A percentile compares a stretch with the other conserved stretches of the same genome.
phyloP scores from a whole-genome alignment of 306 rosid genomes.

The Clitoria ternatea region DNA sequence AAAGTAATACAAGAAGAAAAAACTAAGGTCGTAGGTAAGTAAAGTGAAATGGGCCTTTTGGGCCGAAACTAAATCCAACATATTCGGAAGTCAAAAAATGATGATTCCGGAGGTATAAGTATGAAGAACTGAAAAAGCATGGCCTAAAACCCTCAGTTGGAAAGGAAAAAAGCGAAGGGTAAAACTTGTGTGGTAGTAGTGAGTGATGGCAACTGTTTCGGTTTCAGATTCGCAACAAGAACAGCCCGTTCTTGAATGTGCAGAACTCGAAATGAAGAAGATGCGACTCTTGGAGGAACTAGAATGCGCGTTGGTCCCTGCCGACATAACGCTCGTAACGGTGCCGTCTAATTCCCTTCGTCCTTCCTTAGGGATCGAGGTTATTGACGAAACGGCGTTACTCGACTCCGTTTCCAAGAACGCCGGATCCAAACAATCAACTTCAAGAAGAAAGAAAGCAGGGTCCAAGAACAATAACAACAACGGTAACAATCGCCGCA shows the following conservation, averaged over 20 bases:
- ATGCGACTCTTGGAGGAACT: conserved; percentile 50
- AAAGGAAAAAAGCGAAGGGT: not conserved
- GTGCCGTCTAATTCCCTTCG: not conserved
- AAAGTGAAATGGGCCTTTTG: not conserved
- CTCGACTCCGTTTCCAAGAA: conserved; percentile 37
- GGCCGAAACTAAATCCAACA: too few species aligned
- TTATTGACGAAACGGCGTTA: conserved; percentile 84
- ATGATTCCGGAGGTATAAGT: too few species aligned
- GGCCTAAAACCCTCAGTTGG: too few species aligned
- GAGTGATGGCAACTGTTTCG: not conserved
- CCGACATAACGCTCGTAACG: not conserved
- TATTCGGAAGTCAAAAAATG: too few species aligned
- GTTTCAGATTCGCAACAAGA: not conserved
- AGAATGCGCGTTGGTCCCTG: conserved; percentile 45
- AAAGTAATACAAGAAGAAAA: too few species aligned
- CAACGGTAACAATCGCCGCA: not conserved
- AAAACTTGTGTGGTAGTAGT: not conserved
- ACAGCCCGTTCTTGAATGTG: not conserved
- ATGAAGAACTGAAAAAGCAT: too few species aligned
- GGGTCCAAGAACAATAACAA: not conserved
- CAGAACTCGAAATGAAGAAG: conserved; percentile 41
- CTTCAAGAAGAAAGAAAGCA: conserved; percentile 33
- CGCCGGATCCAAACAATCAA: conserved; percentile 3
- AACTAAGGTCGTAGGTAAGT: too few species aligned
- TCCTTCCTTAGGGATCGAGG: conserved; percentile 42